phyloP scores from a whole-genome alignment of 768 basidiomycete species.

The Termitomyces sp. region DNA sequence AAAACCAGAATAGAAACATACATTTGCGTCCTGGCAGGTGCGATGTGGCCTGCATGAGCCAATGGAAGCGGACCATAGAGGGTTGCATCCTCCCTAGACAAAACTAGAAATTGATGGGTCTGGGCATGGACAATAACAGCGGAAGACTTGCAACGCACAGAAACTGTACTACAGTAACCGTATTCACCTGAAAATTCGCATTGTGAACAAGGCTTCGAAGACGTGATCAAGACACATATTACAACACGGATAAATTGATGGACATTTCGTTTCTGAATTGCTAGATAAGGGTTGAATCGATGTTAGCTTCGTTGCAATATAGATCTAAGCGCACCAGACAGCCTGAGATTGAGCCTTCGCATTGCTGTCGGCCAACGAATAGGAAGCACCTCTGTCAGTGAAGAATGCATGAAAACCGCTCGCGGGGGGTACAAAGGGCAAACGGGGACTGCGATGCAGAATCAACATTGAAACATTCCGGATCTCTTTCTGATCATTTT shows the following conservation, averaged over 20 bases:
- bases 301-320: neutral
- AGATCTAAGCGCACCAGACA: neutral
- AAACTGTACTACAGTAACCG: constrained; percentile 45
- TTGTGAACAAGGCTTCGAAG: neutral
- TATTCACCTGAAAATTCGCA: constrained; percentile 36
- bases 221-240: constrained; percentile 29
- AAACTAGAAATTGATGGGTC: constrained; percentile 37
- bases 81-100: constrained; percentile 88
- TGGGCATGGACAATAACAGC: constrained; percentile 1
- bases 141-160: constrained; percentile 27
- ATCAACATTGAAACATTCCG: constrained; percentile 1
- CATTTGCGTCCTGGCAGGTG: constrained; percentile 58
- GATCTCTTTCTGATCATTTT: constrained; percentile 10
- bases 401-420: constrained; percentile 9
- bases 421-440: neutral
- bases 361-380: constrained; percentile 6
- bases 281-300: constrained; percentile 20
- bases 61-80: constrained; percentile 58
- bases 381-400: constrained; percentile 8
- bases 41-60: constrained; percentile 70
- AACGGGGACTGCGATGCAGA: neutral
- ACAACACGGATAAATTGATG: constrained; percentile 44
- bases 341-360: neutral
- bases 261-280: constrained; percentile 40
- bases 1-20: constrained; percentile 18